phyloP scores from a whole-genome alignment of 768 basidiomycete species.

The Boletus rufocinnamomeus region DNA sequence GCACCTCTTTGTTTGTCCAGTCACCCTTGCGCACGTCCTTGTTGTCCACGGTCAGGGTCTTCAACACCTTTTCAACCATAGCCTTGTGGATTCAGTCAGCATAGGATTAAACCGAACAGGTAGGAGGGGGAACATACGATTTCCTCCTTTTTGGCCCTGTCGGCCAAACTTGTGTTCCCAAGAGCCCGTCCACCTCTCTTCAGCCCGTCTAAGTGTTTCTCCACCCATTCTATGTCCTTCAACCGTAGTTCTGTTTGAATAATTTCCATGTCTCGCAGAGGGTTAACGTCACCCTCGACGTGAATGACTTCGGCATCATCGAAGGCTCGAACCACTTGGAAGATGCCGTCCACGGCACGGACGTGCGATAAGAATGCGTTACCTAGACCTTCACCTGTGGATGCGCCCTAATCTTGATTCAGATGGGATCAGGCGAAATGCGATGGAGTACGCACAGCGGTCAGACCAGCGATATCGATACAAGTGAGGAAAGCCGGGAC shows the following conservation, averaged over 20 bases:
- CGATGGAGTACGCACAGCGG: slow-evolving; percentile 63
- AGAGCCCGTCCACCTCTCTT: slow-evolving; percentile 75
- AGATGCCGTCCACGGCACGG: slow-evolving; percentile 97
- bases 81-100: slow-evolving; percentile 49
- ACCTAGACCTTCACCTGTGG: slow-evolving; percentile 96
- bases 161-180: slow-evolving; percentile 77
- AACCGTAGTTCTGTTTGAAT: slow-evolving; percentile 92
- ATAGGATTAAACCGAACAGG: slow-evolving; percentile 1
- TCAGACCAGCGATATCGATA: slow-evolving; percentile 98
- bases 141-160: slow-evolving; percentile 96
- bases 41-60: slow-evolving; percentile 72
- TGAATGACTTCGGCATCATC: slow-evolving; percentile 99
- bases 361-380: slow-evolving; percentile 98
- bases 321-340: slow-evolving; percentile 97
- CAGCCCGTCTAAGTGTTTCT: slow-evolving; percentile 80
- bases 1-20: slow-evolving; percentile 96
- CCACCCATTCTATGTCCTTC: slow-evolving; percentile 99
- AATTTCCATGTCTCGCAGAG: slow-evolving; percentile 95
- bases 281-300: slow-evolving; percentile 97
- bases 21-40: slow-evolving; percentile 92
- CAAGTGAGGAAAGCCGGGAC: slow-evolving; percentile 96
- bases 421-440: slow-evolving; percentile 14
- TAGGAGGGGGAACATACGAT: slow-evolving; percentile 53
- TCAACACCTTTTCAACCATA: slow-evolving; percentile 81
- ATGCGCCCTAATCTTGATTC: slow-evolving; percentile 68